A percentile compares a stretch with the other conserved stretches of the same genome.
Evolutionary conservation across 2,329 filamentous ascomycete species (phyloP).

Genomic region (Colletotrichum cereale): DNA sequence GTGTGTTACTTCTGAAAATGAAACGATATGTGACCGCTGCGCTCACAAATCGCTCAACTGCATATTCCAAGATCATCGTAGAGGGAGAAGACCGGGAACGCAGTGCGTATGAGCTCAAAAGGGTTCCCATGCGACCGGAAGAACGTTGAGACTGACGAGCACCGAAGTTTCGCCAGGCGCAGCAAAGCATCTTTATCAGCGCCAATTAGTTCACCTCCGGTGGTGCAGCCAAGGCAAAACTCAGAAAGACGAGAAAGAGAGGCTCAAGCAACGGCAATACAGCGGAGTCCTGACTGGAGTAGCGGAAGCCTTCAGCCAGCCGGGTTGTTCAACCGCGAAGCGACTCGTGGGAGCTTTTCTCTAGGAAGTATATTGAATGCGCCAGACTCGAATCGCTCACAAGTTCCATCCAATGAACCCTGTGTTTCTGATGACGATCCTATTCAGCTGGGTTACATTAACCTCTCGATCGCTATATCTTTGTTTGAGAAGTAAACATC

Average conservation of each 20-base stretch:
- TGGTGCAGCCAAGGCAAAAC: not conserved
- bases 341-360: constrained; percentile 50
- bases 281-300: constrained; percentile 30
- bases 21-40: constrained; percentile 52
- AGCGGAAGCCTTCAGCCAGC: constrained; percentile 48
- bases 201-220: not conserved
- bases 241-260: not conserved
- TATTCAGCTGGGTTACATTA: constrained; percentile 13
- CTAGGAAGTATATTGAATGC: constrained; percentile 49
- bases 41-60: constrained; percentile 53
- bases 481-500: constrained; percentile 27
- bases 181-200: not conserved
- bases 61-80: constrained; percentile 53
- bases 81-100: constrained; percentile 54
- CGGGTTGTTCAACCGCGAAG: constrained; percentile 50
- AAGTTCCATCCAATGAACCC: not conserved
- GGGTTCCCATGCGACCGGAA: too few relatives aligned
- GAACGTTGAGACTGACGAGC: not conserved
- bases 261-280: not conserved
- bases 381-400: not conserved
- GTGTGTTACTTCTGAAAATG: constrained; percentile 45
- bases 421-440: not conserved
- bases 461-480: constrained; percentile 21
- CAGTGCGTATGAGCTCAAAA: constrained; percentile 43
- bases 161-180: constrained; percentile 2